Percentiles rank a stretch among this genome's conserved stretches.
Evolutionary conservation across 768 basidiomycete genomes (phyloP).

Genomic region (Leccinum rimulosum): DNA sequence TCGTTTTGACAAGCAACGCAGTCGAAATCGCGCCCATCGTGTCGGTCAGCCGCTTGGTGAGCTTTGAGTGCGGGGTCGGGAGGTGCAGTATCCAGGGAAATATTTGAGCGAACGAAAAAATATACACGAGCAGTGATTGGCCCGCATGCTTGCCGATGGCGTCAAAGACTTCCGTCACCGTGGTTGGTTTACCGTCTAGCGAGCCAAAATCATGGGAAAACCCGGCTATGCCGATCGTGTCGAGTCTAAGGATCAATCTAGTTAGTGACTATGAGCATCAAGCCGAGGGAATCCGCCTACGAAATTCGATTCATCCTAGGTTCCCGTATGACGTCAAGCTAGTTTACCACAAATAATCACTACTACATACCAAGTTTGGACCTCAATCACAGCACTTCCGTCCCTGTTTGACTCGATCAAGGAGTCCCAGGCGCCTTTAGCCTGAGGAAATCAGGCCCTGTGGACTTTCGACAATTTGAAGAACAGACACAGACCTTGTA

Average conservation of each 20-base stretch:
- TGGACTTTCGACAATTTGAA: neutral
- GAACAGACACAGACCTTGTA: slow-evolving; percentile 37
- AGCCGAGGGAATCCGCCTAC: slow-evolving; percentile 22
- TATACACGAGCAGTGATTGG: slow-evolving; percentile 1
- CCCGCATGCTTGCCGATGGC: slow-evolving; percentile 14
- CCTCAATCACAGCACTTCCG: slow-evolving; percentile 41
- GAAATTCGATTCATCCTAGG: slow-evolving; percentile 45
- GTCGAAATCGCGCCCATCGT: slow-evolving; percentile 35
- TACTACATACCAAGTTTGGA: slow-evolving; percentile 44
- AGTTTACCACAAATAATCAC: neutral
- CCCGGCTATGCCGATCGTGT: slow-evolving; percentile 44
- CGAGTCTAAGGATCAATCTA: slow-evolving; percentile 30
- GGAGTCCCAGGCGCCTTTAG: slow-evolving; percentile 32
- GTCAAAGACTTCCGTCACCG: slow-evolving; percentile 29
- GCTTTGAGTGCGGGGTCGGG: slow-evolving; percentile 29
- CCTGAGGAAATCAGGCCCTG: slow-evolving; percentile 12
- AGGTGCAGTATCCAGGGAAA: slow-evolving; percentile 33
- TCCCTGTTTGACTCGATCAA: slow-evolving; percentile 21
- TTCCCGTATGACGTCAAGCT: neutral
- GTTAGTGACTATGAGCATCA: neutral
- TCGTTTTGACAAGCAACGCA: slow-evolving; percentile 30
- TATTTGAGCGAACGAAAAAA: slow-evolving; percentile 25
- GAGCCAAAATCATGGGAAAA: slow-evolving; percentile 46
- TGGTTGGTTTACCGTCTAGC: slow-evolving; percentile 34
- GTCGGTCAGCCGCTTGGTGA: slow-evolving; percentile 25